Evolutionary conservation across 177 flowering plant species (phyloP).

Genomic region (Vitis hybrid): DNA sequence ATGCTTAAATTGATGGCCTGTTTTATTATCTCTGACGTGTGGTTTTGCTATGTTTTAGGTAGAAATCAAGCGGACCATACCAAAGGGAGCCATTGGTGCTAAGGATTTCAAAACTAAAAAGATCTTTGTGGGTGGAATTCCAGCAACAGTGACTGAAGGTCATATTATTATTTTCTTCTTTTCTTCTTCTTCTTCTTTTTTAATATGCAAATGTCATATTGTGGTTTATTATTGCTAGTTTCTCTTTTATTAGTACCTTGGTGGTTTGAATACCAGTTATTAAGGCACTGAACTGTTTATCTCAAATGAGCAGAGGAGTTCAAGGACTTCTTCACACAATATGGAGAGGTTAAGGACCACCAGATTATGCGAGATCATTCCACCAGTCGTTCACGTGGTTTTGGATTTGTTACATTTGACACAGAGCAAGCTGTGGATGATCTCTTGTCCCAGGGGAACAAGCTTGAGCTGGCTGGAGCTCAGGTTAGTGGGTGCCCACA

Average conservation of each 20-base stretch:
- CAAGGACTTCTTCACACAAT: slow-evolving; percentile 74
- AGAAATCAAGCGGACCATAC: slow-evolving; percentile 92
- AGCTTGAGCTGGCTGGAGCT: slow-evolving; percentile 66
- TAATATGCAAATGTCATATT: too few species aligned
- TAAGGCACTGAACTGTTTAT: neutral
- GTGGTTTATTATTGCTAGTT: neutral
- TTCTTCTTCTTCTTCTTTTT: too few species aligned
- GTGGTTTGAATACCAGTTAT: slow-evolving; percentile 1
- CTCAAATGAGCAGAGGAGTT: slow-evolving; percentile 62
- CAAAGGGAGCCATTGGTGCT: slow-evolving; percentile 64
- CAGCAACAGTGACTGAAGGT: slow-evolving; percentile 78
- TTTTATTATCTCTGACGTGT: neutral
- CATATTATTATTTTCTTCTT: neutral
- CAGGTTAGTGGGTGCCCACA: slow-evolving; percentile 50
- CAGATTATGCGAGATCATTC: slow-evolving; percentile 90
- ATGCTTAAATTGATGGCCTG: too few species aligned
- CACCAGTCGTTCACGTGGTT: slow-evolving; percentile 86
- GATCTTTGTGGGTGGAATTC: slow-evolving; percentile 97
- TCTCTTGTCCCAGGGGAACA: slow-evolving; percentile 70
- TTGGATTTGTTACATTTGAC: slow-evolving; percentile 89
- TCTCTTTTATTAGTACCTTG: neutral
- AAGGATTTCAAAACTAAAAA: slow-evolving; percentile 89
- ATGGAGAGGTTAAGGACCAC: slow-evolving; percentile 83
- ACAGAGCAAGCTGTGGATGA: slow-evolving; percentile 78
- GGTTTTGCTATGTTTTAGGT: slow-evolving; percentile 42